Percentiles rank a stretch among this genome's conserved stretches.
These are phyloP conservation scores for Trametes sp. DNA, from an alignment of 1,284 basidiomycete species.

Conservation along the genomic window DNA sequence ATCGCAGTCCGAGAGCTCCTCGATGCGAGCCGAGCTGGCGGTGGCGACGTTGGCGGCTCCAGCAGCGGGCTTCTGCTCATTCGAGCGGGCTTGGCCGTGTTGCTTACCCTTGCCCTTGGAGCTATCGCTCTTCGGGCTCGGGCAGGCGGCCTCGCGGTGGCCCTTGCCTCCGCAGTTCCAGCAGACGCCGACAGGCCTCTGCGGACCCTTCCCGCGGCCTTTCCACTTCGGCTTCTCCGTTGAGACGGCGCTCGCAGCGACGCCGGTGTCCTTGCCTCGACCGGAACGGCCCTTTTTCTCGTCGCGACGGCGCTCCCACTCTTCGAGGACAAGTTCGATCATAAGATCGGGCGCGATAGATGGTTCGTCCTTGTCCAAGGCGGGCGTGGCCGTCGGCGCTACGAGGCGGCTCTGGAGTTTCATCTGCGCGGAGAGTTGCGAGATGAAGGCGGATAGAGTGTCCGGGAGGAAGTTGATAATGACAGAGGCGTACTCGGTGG, in stretches of 20 bases:
- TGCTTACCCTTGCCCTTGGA: constrained; percentile 4
- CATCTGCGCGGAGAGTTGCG: neutral
- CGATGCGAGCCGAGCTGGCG: neutral
- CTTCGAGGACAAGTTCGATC: neutral
- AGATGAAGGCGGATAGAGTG: neutral
- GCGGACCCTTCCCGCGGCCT: constrained; percentile 6
- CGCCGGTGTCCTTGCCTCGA: constrained; percentile 15
- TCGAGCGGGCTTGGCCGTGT: too few species aligned
- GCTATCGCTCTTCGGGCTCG: constrained; percentile 16
- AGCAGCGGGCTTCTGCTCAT: neutral
- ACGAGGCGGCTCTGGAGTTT: neutral
- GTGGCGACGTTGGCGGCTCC: neutral
- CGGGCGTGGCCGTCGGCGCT: neutral
- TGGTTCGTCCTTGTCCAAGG: neutral
- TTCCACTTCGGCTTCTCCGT: constrained; percentile 16
- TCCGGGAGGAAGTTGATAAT: neutral
- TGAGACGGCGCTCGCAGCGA: constrained; percentile 18
- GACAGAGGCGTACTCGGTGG: neutral
- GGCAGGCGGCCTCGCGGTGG: constrained; percentile 16
- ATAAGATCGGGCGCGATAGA: neutral
- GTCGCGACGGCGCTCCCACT: neutral
- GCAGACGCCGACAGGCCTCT: constrained; percentile 19
- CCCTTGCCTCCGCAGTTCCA: constrained; percentile 23
- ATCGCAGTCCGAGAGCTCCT: neutral
- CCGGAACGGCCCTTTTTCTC: neutral